Conservation (phyloP, 345 rosid species). For the Populus davidiana region DNA sequence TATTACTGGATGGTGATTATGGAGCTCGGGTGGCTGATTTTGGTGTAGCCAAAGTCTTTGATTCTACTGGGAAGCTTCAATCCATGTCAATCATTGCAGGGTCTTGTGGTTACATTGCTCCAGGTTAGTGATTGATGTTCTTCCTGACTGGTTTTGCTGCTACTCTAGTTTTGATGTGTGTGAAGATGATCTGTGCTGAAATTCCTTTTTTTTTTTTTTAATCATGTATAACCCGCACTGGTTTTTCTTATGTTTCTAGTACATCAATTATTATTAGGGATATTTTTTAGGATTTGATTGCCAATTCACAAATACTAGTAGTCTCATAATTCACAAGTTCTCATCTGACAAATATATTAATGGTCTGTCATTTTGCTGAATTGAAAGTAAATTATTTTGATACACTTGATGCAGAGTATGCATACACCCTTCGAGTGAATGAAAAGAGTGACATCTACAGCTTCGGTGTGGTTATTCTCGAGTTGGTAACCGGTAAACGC, state of each 20-base stretch:
- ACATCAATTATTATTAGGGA: background rate
- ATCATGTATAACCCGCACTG: background rate
- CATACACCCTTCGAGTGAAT: constrained; percentile 92
- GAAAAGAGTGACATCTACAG: constrained; percentile 99
- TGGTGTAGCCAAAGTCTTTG: constrained; percentile 87
- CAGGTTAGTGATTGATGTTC: constrained; percentile 54
- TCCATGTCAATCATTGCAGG: constrained; percentile 98
- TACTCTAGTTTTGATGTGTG: background rate
- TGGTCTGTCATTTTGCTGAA: background rate
- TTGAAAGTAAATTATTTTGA: background rate
- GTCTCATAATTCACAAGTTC: background rate
- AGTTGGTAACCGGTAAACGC: constrained; percentile 77
- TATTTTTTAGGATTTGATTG: background rate
- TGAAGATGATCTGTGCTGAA: background rate
- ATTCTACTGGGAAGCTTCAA: constrained; percentile 62
- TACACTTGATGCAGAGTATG: constrained; percentile 65
- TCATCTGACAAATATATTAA: background rate
- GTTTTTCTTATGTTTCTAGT: background rate
- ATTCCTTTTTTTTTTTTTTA: background rate
- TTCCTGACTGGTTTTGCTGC: background rate
- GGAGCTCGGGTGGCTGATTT: constrained; percentile 98
- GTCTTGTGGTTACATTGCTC: constrained; percentile 98
- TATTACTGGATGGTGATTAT: constrained; percentile 79
- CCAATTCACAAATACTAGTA: background rate
- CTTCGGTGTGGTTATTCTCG: constrained; percentile 91